These are phyloP conservation scores for Malus asiatica DNA, from an alignment of 306 rosid species.

Conservation along the genomic window DNA sequence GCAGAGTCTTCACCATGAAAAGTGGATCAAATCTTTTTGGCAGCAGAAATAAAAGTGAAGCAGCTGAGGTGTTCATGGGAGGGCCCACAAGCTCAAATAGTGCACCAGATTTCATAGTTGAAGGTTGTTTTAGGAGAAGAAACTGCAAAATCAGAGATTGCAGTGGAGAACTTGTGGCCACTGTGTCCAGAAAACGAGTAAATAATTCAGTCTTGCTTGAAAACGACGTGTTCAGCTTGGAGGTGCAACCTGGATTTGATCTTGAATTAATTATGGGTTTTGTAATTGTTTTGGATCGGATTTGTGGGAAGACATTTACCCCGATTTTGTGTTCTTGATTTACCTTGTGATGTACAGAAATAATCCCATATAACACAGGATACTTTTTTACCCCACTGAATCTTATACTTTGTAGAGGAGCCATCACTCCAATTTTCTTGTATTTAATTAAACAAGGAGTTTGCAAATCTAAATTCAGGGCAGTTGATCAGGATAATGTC, in stretches of 20 bases:
- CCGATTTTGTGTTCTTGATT: constrained; percentile 38
- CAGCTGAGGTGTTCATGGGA: constrained; percentile 23
- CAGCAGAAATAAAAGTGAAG: constrained; percentile 5
- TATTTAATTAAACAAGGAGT: not conserved
- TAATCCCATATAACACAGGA: not conserved
- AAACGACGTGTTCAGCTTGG: constrained; percentile 34
- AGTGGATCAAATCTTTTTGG: constrained; percentile 22
- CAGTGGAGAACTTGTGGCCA: constrained; percentile 29
- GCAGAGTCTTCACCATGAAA: constrained; percentile 30
- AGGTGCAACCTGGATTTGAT: constrained; percentile 33
- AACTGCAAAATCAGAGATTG: constrained; percentile 26
- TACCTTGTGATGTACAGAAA: not conserved
- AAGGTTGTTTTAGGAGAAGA: constrained; percentile 38
- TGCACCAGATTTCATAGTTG: constrained; percentile 34
- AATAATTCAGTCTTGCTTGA: constrained; percentile 32
- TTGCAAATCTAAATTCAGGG: too few species aligned
- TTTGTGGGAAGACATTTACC: constrained; percentile 26
- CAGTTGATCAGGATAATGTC: too few species aligned
- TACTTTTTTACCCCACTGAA: not conserved
- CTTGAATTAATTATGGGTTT: constrained; percentile 35
- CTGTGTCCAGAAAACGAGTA: constrained; percentile 36
- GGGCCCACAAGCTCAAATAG: not conserved
- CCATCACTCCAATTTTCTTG: constrained; percentile 7
- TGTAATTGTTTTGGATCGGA: constrained; percentile 41
- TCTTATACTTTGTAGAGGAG: not conserved